phyloP scores from a whole-genome alignment of 1,139 yeast genomes.

The Kodamaea plutei region DNA sequence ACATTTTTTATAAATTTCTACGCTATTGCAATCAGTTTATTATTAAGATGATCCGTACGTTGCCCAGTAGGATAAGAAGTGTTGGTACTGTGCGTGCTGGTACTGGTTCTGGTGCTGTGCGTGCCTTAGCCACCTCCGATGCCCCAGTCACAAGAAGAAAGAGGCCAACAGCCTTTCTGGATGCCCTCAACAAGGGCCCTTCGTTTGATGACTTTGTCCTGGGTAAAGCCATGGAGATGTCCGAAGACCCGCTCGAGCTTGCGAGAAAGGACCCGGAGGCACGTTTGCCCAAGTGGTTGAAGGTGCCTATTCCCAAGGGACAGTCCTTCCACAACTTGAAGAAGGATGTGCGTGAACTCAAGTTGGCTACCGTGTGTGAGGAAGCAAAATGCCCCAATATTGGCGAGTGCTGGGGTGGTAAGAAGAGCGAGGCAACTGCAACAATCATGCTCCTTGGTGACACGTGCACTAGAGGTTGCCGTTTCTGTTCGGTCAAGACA shows the following conservation, averaged over 20 bases:
- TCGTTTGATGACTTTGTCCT: constrained; percentile 86
- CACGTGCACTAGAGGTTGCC: constrained; percentile 97
- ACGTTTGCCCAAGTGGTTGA: constrained; percentile 88
- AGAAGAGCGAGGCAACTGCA: constrained; percentile 95
- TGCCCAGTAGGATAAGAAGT: too few relatives aligned
- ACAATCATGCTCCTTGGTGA: constrained; percentile 98
- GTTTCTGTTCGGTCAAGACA: constrained; percentile 96
- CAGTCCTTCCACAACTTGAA: constrained; percentile 74
- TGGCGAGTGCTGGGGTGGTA: constrained; percentile 99
- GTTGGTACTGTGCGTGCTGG: too few relatives aligned
- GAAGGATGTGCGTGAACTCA: constrained; percentile 81
- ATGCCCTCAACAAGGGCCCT: constrained; percentile 78
- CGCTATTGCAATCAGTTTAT: too few relatives aligned
- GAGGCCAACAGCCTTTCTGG: constrained; percentile 65
- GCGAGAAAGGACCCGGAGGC: constrained; percentile 58
- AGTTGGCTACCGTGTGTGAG: constrained; percentile 93
- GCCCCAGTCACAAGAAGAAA: constrained; percentile 5
- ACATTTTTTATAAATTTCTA: too few relatives aligned
- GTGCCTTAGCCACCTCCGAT: constrained; percentile 4
- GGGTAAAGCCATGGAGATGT: constrained; percentile 69
- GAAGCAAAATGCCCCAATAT: constrained; percentile 98
- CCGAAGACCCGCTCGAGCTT: constrained; percentile 64
- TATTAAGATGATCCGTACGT: too few relatives aligned
- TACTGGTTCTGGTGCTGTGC: too few relatives aligned
- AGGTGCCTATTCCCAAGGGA: constrained; percentile 94